phyloP scores from a whole-genome alignment of 768 basidiomycete genomes.

The Chlorophyllum brunneum region DNA sequence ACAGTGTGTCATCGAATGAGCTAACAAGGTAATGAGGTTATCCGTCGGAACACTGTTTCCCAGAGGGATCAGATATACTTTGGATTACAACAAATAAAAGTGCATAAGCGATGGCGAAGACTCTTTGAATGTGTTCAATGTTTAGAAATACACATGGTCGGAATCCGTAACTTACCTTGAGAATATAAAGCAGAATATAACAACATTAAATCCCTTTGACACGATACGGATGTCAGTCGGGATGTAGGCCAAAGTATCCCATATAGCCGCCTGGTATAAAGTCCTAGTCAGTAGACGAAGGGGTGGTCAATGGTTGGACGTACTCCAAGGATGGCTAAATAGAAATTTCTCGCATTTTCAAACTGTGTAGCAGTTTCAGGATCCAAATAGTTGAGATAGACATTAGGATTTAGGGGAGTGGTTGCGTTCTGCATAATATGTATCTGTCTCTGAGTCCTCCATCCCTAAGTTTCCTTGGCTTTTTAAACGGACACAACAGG shows the following conservation, averaged over 20 bases:
- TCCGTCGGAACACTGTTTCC: constrained; percentile 13
- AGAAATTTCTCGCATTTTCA: constrained; percentile 23
- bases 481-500: too few species aligned
- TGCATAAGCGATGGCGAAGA: constrained; percentile 20
- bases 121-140: too few species aligned
- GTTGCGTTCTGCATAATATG: too few species aligned
- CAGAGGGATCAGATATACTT: constrained; percentile 15
- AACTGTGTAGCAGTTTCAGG: too few species aligned
- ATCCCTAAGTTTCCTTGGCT: too few species aligned
- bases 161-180: constrained; percentile 23
- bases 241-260: too few species aligned
- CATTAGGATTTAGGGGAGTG: too few species aligned
- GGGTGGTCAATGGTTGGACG: background rate
- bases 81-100: constrained; percentile 19
- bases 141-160: background rate
- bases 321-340: constrained; percentile 22
- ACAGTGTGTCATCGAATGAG: constrained; percentile 19
- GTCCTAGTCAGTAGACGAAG: constrained; percentile 29
- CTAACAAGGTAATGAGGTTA: background rate
- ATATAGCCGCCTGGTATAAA: constrained; percentile 24
- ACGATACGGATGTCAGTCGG: constrained; percentile 23
- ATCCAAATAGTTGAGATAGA: too few species aligned
- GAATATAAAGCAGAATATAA: constrained; percentile 23
- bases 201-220: constrained; percentile 17
- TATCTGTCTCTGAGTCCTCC: too few species aligned